Evolutionary conservation across 495 filamentous ascomycete genomes (phyloP).

Genomic region (Hypoxylon lienhwacheense): DNA sequence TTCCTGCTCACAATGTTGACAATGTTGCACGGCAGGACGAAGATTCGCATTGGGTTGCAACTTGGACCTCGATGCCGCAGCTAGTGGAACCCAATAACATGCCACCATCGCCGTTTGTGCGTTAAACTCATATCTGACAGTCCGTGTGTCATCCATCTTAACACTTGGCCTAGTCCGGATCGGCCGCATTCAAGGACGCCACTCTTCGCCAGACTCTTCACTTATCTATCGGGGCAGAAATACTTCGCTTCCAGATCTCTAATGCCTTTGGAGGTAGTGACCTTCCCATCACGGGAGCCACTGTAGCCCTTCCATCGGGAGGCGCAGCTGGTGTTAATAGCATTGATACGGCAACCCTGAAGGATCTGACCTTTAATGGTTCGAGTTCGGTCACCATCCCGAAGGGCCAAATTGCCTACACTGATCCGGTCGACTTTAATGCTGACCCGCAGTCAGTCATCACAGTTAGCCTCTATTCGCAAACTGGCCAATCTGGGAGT

Average conservation of each 20-base stretch:
- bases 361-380: conserved; percentile 60
- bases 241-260: conserved; percentile 64
- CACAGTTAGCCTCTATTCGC: conserved; percentile 61
- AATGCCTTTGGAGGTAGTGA: conserved; percentile 67
- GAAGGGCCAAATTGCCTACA: conserved; percentile 59
- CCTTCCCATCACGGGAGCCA: conserved; percentile 61
- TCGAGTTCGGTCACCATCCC: conserved; percentile 56
- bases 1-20: conserved; percentile 13
- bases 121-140: conserved; percentile 21
- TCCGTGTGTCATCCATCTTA: background rate
- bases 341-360: conserved; percentile 55
- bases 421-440: conserved; percentile 63
- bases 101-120: conserved; percentile 61
- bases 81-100: conserved; percentile 64
- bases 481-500: conserved; percentile 56
- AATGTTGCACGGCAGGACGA: conserved; percentile 32
- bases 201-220: conserved; percentile 71
- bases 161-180: conserved; percentile 26
- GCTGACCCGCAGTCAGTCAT: conserved; percentile 53
- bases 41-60: conserved; percentile 62
- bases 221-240: conserved; percentile 55
- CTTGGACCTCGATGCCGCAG: conserved; percentile 70
- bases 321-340: conserved; percentile 54
- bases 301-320: conserved; percentile 56
- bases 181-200: conserved; percentile 49